phyloP scores from a whole-genome alignment of 345 rosid species.

The Populus euphratica region DNA sequence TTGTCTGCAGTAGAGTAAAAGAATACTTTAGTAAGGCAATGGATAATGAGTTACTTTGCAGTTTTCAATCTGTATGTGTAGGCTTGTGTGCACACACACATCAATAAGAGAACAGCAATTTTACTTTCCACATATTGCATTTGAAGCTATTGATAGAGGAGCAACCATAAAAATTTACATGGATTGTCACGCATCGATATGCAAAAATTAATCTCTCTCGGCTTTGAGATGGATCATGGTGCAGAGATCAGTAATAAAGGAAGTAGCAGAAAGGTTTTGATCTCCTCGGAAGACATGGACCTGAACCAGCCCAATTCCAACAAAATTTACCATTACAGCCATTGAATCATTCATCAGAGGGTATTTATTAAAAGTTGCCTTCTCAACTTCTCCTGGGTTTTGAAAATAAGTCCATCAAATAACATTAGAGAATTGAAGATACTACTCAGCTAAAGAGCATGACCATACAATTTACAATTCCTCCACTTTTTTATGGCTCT shows the following conservation, averaged over 20 bases:
- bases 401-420: not conserved
- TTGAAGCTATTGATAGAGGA: not conserved
- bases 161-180: not conserved
- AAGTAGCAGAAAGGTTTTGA: not conserved
- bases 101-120: not conserved
- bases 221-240: not conserved
- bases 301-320: not conserved
- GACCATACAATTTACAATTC: not conserved
- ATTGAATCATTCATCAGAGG: not conserved
- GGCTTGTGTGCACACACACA: not conserved
- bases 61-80: not conserved
- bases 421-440: not conserved
- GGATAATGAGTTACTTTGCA: not conserved
- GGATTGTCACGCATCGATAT: not conserved
- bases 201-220: not conserved
- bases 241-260: not conserved
- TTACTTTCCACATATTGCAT: not conserved
- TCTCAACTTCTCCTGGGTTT: not conserved
- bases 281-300: not conserved
- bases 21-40: not conserved
- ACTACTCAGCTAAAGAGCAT: not conserved
- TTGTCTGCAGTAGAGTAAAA: constrained; percentile 44
- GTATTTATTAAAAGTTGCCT: not conserved
- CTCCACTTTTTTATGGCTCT: not conserved
- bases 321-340: not conserved